Percentiles rank a stretch among this genome's conserved stretches.
These are phyloP conservation scores for Farysia itapuensis DNA, from an alignment of 1,284 basidiomycete genomes.

Conservation along the genomic window DNA sequence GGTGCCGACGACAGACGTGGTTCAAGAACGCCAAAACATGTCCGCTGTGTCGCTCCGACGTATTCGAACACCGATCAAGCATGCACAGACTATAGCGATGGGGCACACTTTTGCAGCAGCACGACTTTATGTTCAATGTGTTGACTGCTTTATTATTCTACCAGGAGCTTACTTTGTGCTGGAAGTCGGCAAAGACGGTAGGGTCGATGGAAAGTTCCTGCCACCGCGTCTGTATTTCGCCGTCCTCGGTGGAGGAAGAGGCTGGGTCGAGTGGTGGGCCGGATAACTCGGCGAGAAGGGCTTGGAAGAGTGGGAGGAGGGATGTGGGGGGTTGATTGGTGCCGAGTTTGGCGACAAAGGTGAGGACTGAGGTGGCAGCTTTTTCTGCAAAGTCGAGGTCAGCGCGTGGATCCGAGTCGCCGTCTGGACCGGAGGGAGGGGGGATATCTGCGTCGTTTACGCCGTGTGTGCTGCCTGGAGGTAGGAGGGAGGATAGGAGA, in stretches of 20 bases:
- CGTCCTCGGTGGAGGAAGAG: not conserved
- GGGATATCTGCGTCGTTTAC: conserved; percentile 15
- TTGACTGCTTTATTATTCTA: not conserved
- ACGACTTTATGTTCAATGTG: conserved; percentile 9
- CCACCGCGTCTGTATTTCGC: conserved; percentile 2
- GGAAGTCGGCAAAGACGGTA: not conserved
- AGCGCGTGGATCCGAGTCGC: conserved; percentile 65
- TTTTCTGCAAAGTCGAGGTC: conserved; percentile 84
- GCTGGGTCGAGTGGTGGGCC: conserved; percentile 5
- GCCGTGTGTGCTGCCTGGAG: conserved; percentile 2
- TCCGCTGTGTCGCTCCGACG: conserved; percentile 27
- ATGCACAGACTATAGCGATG: too few relatives aligned
- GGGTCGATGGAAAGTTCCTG: conserved; percentile 10
- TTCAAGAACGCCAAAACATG: conserved; percentile 33
- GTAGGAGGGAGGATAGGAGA: conserved; percentile 47
- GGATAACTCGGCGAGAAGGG: conserved; percentile 5
- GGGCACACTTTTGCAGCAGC: too few relatives aligned
- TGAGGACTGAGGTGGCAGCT: conserved; percentile 66
- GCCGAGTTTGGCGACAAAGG: conserved; percentile 35
- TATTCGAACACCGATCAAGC: too few relatives aligned
- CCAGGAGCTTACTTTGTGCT: not conserved
- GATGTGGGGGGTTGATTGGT: not conserved
- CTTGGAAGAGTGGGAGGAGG: conserved; percentile 1
- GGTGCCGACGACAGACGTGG: conserved; percentile 14
- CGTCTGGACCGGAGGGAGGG: conserved; percentile 68